Percentiles rank a stretch among this genome's conserved stretches.
Conservation (phyloP, 495 filamentous ascomycete species). For the Sphaerosporella brunnea region DNA sequence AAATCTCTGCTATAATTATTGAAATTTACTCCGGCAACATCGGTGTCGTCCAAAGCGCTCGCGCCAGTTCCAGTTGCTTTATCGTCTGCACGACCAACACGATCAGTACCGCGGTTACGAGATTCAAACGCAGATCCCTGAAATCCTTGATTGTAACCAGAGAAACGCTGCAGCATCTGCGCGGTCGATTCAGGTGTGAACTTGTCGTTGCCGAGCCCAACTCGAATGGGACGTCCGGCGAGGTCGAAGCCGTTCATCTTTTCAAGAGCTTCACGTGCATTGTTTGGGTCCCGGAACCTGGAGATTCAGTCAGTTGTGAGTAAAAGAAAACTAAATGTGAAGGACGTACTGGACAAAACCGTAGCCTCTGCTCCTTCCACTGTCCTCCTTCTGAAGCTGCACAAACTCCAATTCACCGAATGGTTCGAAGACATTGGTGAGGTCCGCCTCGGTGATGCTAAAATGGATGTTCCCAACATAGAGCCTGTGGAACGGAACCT, state of each 20-base stretch:
- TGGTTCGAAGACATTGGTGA: conserved; percentile 93
- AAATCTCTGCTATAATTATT: conserved; percentile 96
- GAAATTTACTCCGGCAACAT: conserved; percentile 97
- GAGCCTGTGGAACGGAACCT: conserved; percentile 90
- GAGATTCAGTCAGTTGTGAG: conserved; percentile 24
- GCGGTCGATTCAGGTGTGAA: conserved; percentile 95
- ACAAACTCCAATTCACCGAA: conserved; percentile 98
- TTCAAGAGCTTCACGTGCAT: conserved; percentile 84
- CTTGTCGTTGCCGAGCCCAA: conserved; percentile 99
- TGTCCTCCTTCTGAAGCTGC: conserved; percentile 89
- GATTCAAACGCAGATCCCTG: conserved; percentile 91
- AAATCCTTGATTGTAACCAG: conserved; percentile 55
- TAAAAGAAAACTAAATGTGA: neutral
- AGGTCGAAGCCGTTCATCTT: conserved; percentile 99
- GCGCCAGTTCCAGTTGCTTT: conserved; percentile 67
- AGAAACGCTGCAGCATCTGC: conserved; percentile 74
- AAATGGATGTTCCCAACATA: conserved; percentile 99
- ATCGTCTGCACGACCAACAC: conserved; percentile 76
- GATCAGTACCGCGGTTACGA: conserved; percentile 65
- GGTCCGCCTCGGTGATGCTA: conserved; percentile 90
- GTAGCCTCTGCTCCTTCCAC: conserved; percentile 80
- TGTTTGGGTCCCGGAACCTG: conserved; percentile 80
- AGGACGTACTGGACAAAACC: conserved; percentile 91
- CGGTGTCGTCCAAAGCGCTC: conserved; percentile 92
- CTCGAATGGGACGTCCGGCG: conserved; percentile 89